Evolutionary conservation across 1,284 basidiomycete species (phyloP), one percentile per base, ranked within the genome.

Genomic region (Coniferiporia sulphurascens): DNA sequence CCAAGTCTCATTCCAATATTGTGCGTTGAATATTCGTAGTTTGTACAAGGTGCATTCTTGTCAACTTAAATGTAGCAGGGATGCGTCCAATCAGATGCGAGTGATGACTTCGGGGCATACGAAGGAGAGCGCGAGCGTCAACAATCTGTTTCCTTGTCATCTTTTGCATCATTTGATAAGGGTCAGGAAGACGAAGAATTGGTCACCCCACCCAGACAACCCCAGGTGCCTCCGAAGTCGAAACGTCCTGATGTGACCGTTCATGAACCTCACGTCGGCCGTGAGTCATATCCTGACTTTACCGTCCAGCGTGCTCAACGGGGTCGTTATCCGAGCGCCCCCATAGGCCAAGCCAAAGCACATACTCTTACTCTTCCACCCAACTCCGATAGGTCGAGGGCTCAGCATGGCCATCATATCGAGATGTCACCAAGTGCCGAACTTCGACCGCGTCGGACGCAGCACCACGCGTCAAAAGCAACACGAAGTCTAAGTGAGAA

Each of bases 291-390:
- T 45, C 21, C 56, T 46, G 60, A 62, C 36, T 58, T 55, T 34
- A 45, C 52, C 44, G 51, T 62, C 17, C 56, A 62, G 52, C 56
- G 51, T 51, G 60, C 60, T 13, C 55, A 52, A 9, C 51, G 60
- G 8, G 56, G 56, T 7, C 44, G 58, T 13, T 62, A 62, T 45
- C 56, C 49, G 32, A 62, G 60, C 41, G 51, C 49, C 10, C 60
- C 60, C 15, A 46, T 62, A n/a, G 60, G 60, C 38, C 52, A 55
- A 22, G 56, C 60, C 15, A 45, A 34, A 7, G 60, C 60, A 22
- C 60, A 58, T 48, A 62, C 51, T 9, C 53, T 62, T n/a, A 58
- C 51, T 36, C 56, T 61, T 36, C 60, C 60, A 22, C 56, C 60
- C 3, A 35, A 8, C 21, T 52, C 52, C 10, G 48, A 32, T 32